Evolutionary conservation across 2,329 filamentous ascomycete species (phyloP).

Genomic region (Xylariaceae sp.): DNA sequence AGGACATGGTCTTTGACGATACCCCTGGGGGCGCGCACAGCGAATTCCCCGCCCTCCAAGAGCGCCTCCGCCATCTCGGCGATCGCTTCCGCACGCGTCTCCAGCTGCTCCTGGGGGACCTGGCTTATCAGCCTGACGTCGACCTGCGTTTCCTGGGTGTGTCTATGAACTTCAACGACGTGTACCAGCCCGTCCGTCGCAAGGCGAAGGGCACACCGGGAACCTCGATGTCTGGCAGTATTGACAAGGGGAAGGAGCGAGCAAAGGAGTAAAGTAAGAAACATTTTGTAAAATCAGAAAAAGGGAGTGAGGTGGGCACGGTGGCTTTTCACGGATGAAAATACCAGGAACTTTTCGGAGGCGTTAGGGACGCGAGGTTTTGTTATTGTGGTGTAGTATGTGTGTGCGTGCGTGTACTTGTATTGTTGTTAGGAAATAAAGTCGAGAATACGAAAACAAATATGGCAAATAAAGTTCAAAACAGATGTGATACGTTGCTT

Average conservation of each 20-base stretch:
- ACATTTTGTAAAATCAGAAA: background rate
- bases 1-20: slow-evolving; percentile 25
- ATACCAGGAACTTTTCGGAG: background rate
- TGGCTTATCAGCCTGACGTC: slow-evolving; percentile 88
- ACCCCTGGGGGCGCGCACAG: slow-evolving; percentile 55
- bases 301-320: too few species aligned
- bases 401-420: background rate
- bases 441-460: background rate
- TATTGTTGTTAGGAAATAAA: background rate
- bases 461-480: background rate
- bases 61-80: slow-evolving; percentile 66
- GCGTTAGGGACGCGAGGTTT: background rate
- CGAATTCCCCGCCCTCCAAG: slow-evolving; percentile 68
- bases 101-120: slow-evolving; percentile 77
- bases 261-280: slow-evolving; percentile 3
- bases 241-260: slow-evolving; percentile 18
- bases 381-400: background rate
- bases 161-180: slow-evolving; percentile 98
- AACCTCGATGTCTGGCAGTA: background rate
- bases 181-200: slow-evolving; percentile 73
- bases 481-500: too few species aligned
- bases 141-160: slow-evolving; percentile 95
- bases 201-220: slow-evolving; percentile 43
- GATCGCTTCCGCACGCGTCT: slow-evolving; percentile 71
- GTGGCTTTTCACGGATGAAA: background rate